A percentile compares a stretch with the other conserved stretches of the same genome.
These are phyloP conservation scores for Tuber umbilicatum DNA, from an alignment of 495 filamentous ascomycete genomes.

Conservation along the genomic window DNA sequence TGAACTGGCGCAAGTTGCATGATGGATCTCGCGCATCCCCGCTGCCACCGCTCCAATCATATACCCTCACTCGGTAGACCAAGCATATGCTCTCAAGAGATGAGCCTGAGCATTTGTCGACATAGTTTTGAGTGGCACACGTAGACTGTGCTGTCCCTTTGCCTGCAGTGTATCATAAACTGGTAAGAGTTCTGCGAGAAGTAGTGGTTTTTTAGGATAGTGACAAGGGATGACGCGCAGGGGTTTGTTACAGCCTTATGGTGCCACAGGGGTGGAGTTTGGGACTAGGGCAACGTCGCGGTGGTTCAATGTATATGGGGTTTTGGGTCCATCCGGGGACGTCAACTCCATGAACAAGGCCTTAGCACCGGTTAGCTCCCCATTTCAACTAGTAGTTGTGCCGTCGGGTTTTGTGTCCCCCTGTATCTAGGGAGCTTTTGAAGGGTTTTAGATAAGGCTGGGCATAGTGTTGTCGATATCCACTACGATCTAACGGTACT, in stretches of 20 bases:
- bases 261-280: not conserved
- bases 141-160: not conserved
- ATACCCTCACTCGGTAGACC: not conserved
- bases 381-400: not conserved
- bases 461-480: not conserved
- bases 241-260: not conserved
- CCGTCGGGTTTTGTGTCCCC: not conserved
- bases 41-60: not conserved
- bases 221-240: not conserved
- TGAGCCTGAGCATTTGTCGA: not conserved
- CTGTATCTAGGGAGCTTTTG: not conserved
- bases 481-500: not conserved
- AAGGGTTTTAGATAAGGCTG: not conserved
- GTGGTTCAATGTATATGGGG: not conserved
- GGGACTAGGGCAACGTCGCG: not conserved
- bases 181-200: not conserved
- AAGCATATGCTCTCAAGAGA: not conserved
- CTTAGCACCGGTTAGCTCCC: not conserved
- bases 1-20: not conserved
- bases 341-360: not conserved
- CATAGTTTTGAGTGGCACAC: not conserved
- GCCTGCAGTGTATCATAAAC: not conserved
- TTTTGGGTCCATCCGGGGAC: not conserved
- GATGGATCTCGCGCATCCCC: not conserved
- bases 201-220: not conserved